phyloP scores from a whole-genome alignment of 139 green algal genomes.

The Coelastrella sp. region DNA sequence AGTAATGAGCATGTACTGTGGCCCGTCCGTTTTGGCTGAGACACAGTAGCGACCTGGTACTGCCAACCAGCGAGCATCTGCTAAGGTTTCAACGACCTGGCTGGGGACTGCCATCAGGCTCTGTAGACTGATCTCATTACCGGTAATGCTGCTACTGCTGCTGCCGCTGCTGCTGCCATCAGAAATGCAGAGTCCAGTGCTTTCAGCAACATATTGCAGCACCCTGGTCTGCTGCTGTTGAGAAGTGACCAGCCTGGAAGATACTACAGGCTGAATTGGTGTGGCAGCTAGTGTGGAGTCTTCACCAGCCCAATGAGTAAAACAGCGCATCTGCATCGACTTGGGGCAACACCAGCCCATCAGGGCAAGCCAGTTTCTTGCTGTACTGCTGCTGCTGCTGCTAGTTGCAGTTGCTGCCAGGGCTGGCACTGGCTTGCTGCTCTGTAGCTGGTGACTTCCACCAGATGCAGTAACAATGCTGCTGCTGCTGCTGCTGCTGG shows the following conservation, averaged over 20 bases:
- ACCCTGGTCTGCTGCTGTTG: background rate
- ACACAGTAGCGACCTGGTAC: slow-evolving; percentile 53
- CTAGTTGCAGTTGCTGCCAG: background rate
- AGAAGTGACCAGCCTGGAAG: slow-evolving; percentile 27
- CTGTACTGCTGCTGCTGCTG: background rate
- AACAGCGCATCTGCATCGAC: too few relatives aligned
- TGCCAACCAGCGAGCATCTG: slow-evolving; percentile 38
- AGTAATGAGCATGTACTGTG: slow-evolving; percentile 51
- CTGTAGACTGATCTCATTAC: too few relatives aligned
- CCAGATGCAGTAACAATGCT: background rate
- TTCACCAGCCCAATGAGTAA: too few relatives aligned
- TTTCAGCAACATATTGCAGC: background rate
- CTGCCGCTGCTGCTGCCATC: too few relatives aligned
- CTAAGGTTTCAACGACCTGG: background rate
- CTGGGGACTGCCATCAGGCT: background rate
- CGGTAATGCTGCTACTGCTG: too few relatives aligned
- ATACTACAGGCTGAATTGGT: slow-evolving; percentile 28
- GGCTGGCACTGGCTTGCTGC: background rate
- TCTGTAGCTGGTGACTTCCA: too few relatives aligned
- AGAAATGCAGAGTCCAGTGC: background rate
- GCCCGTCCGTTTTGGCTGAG: slow-evolving; percentile 49
- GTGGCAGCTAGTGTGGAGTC: background rate
- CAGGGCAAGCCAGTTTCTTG: too few relatives aligned
- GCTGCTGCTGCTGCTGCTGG: slow-evolving; percentile 1
- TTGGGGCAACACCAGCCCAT: too few relatives aligned